Base-by-base conservation (phyloP, 108 stramenopile genomes). In the Conticribra weissflogii region DNA sequence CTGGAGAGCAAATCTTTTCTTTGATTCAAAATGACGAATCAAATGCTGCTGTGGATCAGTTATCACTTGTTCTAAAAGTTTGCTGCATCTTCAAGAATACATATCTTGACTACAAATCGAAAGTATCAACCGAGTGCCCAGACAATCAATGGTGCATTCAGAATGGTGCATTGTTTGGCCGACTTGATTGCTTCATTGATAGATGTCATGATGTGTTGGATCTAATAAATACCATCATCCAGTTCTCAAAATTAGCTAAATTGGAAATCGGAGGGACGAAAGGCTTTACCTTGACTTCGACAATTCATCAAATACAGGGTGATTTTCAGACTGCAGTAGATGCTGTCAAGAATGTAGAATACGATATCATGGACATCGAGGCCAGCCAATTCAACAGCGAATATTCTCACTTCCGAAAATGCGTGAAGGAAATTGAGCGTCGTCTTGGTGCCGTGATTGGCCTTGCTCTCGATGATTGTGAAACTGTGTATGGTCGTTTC, bases 181-280 rank as follows among this genome's bases (percentile, higher is more conserved):
- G 96, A 22, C 86, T 96, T 14, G 96, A 96, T 78, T 67, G 74
- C 34, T 96, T 95, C 66, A 78, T 94, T 8, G 96, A 96, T 63
- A 84, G 96, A 60, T 93, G 94, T 76, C 88, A 92, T 63, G 94
- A 94, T 74, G 85, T 96, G 9, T 61, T 95, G 36, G 96, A 96
- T 74, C 63, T 96, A 24, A 93, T 88, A 4, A 85, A 90, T 71
- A 94, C 91, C 24, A 89, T 95, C 51, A 85, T 95, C 29, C 92
- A 95, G 65, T 94, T 96, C 71, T 82, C 81, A 25, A 95, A 94
- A 67, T 85, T 96, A 5, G 74, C 89, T 24, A 93, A 92, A 78
- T 86, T 95, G 12, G 93, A 89, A 62, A 82, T 96, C 55, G 96
- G 96, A 18, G 92, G 92, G 17, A 96, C 89, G 34, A 96, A 96